Evolutionary conservation across 176 grass and related monocot genomes (phyloP).

Genomic region (Oryza australiensis): DNA sequence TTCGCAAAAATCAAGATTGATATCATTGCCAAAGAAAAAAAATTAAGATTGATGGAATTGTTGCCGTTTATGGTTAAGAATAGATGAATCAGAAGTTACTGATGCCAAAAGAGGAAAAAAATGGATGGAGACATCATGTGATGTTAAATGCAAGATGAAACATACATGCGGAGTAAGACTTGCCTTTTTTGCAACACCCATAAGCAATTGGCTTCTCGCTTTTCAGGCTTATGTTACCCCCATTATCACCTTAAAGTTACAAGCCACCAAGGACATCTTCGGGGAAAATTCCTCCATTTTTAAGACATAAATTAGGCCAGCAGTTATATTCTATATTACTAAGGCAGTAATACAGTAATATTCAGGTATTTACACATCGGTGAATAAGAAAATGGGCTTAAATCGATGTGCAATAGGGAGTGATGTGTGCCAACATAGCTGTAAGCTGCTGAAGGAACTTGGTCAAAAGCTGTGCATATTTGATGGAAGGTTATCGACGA

Average conservation of each 20-base stretch:
- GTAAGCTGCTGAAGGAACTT: not conserved
- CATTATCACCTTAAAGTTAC: not conserved
- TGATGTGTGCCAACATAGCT: not conserved
- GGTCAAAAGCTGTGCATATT: not conserved
- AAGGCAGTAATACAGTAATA: not conserved
- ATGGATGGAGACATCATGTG: not conserved
- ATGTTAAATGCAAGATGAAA: not conserved
- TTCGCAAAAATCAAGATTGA: not conserved
- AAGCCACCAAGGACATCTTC: not conserved
- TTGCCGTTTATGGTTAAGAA: not conserved
- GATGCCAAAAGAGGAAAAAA: not conserved
- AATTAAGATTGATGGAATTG: not conserved
- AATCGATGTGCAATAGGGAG: not conserved
- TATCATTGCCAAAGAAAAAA: not conserved
- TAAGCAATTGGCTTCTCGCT: not conserved
- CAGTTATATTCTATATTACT: not conserved
- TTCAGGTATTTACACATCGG: not conserved
- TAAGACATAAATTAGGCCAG: not conserved
- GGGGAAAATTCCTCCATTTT: not conserved
- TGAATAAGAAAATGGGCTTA: not conserved
- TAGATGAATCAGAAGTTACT: not conserved
- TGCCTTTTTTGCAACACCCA: not conserved
- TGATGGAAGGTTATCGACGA: not conserved
- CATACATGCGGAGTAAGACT: not conserved
- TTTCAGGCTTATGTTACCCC: not conserved